Evolutionary conservation across 208 protist species (phyloP).

Genomic region (Acanthamoeba triangularis): DNA sequence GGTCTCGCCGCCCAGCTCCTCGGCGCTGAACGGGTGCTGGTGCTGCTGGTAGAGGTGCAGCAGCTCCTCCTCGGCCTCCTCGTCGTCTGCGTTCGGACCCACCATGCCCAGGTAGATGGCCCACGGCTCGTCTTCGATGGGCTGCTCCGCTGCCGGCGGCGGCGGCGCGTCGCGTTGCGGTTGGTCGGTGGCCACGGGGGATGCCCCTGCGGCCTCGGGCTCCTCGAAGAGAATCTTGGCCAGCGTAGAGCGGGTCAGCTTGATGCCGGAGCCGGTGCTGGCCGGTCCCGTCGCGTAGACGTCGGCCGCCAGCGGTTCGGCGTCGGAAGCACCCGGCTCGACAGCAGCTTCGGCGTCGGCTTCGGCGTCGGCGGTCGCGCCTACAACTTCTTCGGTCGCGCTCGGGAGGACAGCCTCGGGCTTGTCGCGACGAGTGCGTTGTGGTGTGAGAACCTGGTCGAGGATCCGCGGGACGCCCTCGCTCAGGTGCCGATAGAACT

Average conservation of each 20-base stretch:
- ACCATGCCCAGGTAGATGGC: constrained; percentile 44
- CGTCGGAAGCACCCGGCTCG: too few relatives aligned
- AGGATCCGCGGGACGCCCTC: constrained; percentile 63
- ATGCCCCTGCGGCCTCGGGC: too few relatives aligned
- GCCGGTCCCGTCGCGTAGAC: too few relatives aligned
- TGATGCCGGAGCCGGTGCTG: too few relatives aligned
- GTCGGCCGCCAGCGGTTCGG: too few relatives aligned
- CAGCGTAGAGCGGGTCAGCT: too few relatives aligned
- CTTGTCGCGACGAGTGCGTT: neutral
- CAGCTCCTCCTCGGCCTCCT: neutral
- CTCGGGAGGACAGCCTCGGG: neutral
- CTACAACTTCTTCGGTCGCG: neutral
- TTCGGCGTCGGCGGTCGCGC: neutral
- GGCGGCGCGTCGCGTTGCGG: too few relatives aligned
- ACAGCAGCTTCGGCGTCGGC: neutral
- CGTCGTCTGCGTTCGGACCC: constrained; percentile 16
- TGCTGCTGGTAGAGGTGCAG: neutral
- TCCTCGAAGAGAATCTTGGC: too few relatives aligned
- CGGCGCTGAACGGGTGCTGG: neutral
- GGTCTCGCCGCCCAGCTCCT: too few relatives aligned
- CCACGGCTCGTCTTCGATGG: neutral
- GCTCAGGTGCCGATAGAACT: constrained; percentile 70
- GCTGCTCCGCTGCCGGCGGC: neutral
- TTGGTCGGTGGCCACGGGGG: too few relatives aligned
- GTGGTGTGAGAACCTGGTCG: constrained; percentile 6